Conservation (phyloP, 768 basidiomycete genomes). For the Xerocomus spinulosus region DNA sequence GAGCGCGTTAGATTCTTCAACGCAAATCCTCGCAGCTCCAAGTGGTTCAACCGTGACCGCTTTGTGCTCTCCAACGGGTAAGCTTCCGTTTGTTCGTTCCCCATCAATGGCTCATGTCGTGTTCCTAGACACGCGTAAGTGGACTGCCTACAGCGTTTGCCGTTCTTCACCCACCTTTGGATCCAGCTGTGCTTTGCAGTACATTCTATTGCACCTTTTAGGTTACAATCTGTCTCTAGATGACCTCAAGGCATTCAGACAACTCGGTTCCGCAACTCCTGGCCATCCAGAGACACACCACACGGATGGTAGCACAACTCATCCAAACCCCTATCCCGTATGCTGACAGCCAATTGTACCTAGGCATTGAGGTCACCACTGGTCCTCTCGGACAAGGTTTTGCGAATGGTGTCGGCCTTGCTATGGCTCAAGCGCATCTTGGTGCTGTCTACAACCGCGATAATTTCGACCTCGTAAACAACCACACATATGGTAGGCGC, state of each 20-base stretch:
- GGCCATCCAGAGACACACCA: constrained; percentile 84
- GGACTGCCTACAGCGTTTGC: neutral
- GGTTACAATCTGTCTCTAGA: constrained; percentile 92
- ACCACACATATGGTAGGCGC: constrained; percentile 79
- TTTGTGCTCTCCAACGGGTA: constrained; percentile 96
- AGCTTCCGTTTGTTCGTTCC: constrained; percentile 6
- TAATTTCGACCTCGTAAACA: constrained; percentile 74
- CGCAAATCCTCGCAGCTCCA: constrained; percentile 81
- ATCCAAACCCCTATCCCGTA: neutral
- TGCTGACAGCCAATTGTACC: constrained; percentile 6
- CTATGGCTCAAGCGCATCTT: constrained; percentile 89
- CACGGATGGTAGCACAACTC: constrained; percentile 47
- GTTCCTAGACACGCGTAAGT: constrained; percentile 66
- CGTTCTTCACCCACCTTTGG: constrained; percentile 4
- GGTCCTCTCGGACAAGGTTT: constrained; percentile 96
- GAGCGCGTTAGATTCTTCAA: constrained; percentile 63
- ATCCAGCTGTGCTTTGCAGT: constrained; percentile 85
- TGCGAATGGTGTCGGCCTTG: constrained; percentile 88
- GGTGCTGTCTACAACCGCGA: constrained; percentile 89
- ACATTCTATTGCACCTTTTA: constrained; percentile 84
- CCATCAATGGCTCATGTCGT: constrained; percentile 9
- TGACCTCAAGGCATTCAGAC: constrained; percentile 91
- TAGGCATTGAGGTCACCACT: constrained; percentile 87
- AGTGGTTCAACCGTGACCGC: constrained; percentile 96
- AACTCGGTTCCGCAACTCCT: constrained; percentile 84